Percentiles rank a stretch among this genome's conserved stretches.
phyloP scores from a whole-genome alignment of 2,329 filamentous ascomycete genomes.

The Thermochaetoides dissita region DNA sequence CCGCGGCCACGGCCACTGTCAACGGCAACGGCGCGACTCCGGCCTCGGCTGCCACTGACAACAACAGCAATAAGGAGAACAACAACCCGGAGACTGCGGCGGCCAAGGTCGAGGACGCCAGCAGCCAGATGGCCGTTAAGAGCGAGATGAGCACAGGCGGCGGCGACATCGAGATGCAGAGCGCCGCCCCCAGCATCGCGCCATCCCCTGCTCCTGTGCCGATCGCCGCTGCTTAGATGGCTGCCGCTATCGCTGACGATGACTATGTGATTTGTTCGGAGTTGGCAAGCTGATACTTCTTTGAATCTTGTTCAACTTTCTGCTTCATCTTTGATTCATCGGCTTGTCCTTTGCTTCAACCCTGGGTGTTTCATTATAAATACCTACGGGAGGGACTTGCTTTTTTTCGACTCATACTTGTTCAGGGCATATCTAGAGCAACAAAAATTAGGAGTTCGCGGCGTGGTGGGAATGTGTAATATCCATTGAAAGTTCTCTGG shows the following conservation, averaged over 20 bases:
- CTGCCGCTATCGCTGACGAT: too few species aligned
- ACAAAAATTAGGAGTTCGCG: too few species aligned
- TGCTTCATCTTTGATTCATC: not conserved
- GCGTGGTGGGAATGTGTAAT: too few species aligned
- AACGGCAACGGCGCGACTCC: too few species aligned
- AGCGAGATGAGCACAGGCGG: constrained; percentile 32
- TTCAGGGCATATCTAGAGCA: too few species aligned
- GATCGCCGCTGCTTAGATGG: constrained; percentile 3
- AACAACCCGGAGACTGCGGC: not conserved
- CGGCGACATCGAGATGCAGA: constrained; percentile 39
- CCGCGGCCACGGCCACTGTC: constrained; percentile 25
- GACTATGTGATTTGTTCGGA: constrained; percentile 2
- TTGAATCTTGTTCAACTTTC: not conserved
- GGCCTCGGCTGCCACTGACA: constrained; percentile 32
- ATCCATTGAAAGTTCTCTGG: too few species aligned
- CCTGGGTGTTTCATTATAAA: too few species aligned
- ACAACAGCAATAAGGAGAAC: constrained; percentile 48
- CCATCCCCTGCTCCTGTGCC: constrained; percentile 36
- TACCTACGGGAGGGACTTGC: too few species aligned
- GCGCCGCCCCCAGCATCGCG: constrained; percentile 33
- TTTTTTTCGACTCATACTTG: too few species aligned
- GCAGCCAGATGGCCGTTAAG: constrained; percentile 30
- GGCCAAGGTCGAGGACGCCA: constrained; percentile 28
- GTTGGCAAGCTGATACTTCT: too few species aligned
- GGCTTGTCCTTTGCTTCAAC: too few species aligned